Percentiles rank a stretch among this genome's conserved stretches.
phyloP scores from a whole-genome alignment of 768 basidiomycete species.

The Kwoniella newhampshirensis region DNA sequence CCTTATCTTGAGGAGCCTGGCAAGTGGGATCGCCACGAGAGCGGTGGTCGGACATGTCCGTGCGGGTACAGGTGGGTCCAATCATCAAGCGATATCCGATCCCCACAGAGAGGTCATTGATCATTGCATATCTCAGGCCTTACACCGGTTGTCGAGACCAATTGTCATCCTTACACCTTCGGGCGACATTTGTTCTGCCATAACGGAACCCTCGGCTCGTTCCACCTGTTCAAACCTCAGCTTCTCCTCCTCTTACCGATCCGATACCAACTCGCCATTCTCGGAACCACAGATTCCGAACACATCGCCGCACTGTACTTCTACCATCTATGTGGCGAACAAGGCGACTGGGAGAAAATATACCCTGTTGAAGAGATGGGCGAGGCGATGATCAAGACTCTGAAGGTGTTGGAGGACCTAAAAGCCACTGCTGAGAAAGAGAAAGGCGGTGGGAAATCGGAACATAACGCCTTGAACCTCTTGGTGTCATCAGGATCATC shows the following conservation, averaged over 20 bases:
- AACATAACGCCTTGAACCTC: slow-evolving; percentile 50
- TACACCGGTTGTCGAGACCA: slow-evolving; percentile 22
- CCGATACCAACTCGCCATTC: slow-evolving; percentile 14
- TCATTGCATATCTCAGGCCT: slow-evolving; percentile 7
- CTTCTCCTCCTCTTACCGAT: slow-evolving; percentile 17
- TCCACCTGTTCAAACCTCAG: slow-evolving; percentile 14
- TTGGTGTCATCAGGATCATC: slow-evolving; percentile 51
- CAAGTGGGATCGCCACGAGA: slow-evolving; percentile 6
- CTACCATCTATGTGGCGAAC: slow-evolving; percentile 40
- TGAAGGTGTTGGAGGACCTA: slow-evolving; percentile 34
- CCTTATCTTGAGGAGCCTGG: slow-evolving; percentile 14
- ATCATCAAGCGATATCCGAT: too few relatives aligned
- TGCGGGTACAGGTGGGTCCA: slow-evolving; percentile 13
- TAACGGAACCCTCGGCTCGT: slow-evolving; percentile 22
- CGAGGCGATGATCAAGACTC: slow-evolving; percentile 31
- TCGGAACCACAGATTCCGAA: slow-evolving; percentile 50
- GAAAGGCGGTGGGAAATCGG: slow-evolving; percentile 16
- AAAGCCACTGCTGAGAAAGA: slow-evolving; percentile 31
- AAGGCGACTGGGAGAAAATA: slow-evolving; percentile 34
- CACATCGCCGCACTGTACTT: slow-evolving; percentile 51
- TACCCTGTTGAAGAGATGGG: slow-evolving; percentile 45
- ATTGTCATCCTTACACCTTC: slow-evolving; percentile 23
- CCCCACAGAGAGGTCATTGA: too few relatives aligned
- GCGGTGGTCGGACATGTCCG: slow-evolving; percentile 24
- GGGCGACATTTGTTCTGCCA: slow-evolving; percentile 26